phyloP scores from a whole-genome alignment of 192 early-diverging fungal genomes.

The Backusella westeae region DNA sequence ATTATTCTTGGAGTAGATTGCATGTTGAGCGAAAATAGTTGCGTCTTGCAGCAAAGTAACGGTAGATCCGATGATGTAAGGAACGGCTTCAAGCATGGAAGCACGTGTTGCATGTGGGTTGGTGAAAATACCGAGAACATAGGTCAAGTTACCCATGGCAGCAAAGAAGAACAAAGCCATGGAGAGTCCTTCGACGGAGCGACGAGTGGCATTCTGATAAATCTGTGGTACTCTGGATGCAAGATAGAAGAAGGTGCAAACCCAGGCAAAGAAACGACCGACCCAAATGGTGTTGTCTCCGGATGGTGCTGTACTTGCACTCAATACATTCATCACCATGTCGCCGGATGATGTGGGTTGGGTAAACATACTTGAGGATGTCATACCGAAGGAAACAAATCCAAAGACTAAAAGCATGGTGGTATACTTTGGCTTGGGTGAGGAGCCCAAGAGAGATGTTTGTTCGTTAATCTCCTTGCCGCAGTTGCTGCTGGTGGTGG shows the following conservation, averaged over 20 bases:
- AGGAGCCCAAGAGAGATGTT: neutral
- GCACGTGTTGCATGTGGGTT: slow-evolving; percentile 37
- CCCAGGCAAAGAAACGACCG: slow-evolving; percentile 64
- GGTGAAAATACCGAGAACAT: slow-evolving; percentile 52
- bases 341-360: neutral
- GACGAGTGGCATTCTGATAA: slow-evolving; percentile 55
- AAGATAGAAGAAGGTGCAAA: slow-evolving; percentile 64
- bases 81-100: slow-evolving; percentile 37
- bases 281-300: slow-evolving; percentile 27
- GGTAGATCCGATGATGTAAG: slow-evolving; percentile 63
- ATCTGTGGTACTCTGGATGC: slow-evolving; percentile 76
- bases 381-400: slow-evolving; percentile 1
- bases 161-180: slow-evolving; percentile 74
- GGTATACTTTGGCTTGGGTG: neutral
- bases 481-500: neutral
- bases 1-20: neutral
- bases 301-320: neutral
- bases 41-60: slow-evolving; percentile 69
- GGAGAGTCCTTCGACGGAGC: slow-evolving; percentile 69
- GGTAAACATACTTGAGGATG: neutral
- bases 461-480: slow-evolving; percentile 9
- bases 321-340: neutral
- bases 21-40: slow-evolving; percentile 56
- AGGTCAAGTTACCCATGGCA: slow-evolving; percentile 68
- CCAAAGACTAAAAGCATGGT: slow-evolving; percentile 9